A percentile compares a stretch with the other conserved stretches of the same genome.
phyloP scores from a whole-genome alignment of 768 basidiomycete species.

The Coprinopsis sp. region DNA sequence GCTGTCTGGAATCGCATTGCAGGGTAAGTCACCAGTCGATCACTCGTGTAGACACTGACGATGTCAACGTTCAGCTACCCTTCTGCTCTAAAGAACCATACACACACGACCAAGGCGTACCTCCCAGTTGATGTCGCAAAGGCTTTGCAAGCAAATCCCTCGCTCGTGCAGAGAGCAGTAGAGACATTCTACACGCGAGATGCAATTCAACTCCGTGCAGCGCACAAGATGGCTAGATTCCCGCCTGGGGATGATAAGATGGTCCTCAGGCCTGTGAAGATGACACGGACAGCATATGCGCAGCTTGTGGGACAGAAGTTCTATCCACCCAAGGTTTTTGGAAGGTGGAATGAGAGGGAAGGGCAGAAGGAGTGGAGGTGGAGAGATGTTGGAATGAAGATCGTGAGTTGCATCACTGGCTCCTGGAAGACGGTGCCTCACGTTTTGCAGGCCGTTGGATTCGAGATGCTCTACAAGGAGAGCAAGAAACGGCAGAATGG shows the following conservation, averaged over 20 bases:
- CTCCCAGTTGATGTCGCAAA: conserved; percentile 77
- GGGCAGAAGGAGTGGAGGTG: conserved; percentile 67
- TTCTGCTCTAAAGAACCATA: conserved; percentile 52
- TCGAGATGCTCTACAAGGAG: conserved; percentile 94
- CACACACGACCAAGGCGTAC: conserved; percentile 75
- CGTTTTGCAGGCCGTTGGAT: conserved; percentile 72
- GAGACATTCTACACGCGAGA: conserved; percentile 97
- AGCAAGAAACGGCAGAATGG: conserved; percentile 53
- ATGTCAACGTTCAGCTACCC: conserved; percentile 65
- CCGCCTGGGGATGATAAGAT: conserved; percentile 68
- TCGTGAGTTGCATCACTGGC: conserved; percentile 43
- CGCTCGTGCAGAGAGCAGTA: conserved; percentile 78
- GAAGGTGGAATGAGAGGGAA: conserved; percentile 61
- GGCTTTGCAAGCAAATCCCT: conserved; percentile 57
- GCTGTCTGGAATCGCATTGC: conserved; percentile 67
- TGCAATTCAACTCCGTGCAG: conserved; percentile 79
- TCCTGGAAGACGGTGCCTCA: neutral
- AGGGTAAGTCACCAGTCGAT: conserved; percentile 37
- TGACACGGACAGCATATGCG: conserved; percentile 93
- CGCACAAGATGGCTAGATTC: conserved; percentile 87
- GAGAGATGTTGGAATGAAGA: conserved; percentile 90
- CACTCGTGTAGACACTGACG: conserved; percentile 3
- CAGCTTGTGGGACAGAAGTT: conserved; percentile 91
- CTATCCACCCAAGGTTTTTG: conserved; percentile 86
- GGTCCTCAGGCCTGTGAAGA: conserved; percentile 55